Conservation (phyloP, 2,329 filamentous ascomycete species). For the Ophiostoma quercus region DNA sequence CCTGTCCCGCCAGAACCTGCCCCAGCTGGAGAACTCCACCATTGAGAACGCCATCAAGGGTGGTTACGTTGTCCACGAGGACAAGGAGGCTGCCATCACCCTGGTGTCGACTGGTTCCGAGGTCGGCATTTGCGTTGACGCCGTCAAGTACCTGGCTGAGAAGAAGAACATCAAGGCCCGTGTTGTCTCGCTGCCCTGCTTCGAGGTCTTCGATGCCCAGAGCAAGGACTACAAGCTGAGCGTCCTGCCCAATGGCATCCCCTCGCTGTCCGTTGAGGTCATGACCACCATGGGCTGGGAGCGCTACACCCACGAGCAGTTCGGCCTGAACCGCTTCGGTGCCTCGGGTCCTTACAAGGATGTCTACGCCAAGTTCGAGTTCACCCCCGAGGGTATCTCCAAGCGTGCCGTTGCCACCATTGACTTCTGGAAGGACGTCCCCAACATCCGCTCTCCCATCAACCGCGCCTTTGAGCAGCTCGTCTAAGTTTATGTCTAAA, state of each 20-base stretch:
- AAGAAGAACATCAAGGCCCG: constrained; percentile 82
- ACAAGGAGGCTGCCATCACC: constrained; percentile 76
- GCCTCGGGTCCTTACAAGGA: constrained; percentile 96
- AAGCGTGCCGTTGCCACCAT: constrained; percentile 91
- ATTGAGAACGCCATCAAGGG: constrained; percentile 89
- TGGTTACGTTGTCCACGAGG: constrained; percentile 85
- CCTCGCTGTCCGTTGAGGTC: constrained; percentile 87
- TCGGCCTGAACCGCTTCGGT: constrained; percentile 98
- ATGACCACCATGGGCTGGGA: constrained; percentile 98
- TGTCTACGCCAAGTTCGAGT: constrained; percentile 99
- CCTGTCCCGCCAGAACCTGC: constrained; percentile 95
- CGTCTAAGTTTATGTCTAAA: constrained; percentile 55
- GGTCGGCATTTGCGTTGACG: constrained; percentile 87
- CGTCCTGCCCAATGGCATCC: constrained; percentile 89
- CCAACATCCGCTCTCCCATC: constrained; percentile 87
- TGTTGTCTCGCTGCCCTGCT: constrained; percentile 93
- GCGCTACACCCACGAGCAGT: constrained; percentile 98
- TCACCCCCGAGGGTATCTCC: constrained; percentile 92
- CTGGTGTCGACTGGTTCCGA: constrained; percentile 94
- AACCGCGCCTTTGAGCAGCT: constrained; percentile 98
- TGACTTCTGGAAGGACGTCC: constrained; percentile 92
- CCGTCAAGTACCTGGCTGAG: constrained; percentile 84
- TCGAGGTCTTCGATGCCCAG: constrained; percentile 94
- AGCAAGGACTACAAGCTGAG: constrained; percentile 90
- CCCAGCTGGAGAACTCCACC: constrained; percentile 90